Percentiles rank a stretch among this genome's conserved stretches.
phyloP scores from a whole-genome alignment of 495 filamentous ascomycete species.

The Eremomyces bilateralis region DNA sequence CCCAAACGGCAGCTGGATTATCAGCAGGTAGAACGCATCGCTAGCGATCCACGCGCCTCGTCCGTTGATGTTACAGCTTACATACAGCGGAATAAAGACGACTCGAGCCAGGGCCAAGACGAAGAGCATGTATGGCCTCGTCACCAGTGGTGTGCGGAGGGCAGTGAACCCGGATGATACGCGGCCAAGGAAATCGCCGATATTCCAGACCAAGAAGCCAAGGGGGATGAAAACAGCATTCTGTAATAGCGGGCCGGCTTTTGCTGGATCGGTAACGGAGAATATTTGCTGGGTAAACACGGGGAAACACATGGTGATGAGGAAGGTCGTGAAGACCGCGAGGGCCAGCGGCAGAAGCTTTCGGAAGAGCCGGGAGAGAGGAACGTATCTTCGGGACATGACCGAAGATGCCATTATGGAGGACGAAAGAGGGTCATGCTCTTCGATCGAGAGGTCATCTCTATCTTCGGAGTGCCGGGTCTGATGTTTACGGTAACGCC shows the following conservation, averaged over 20 bases:
- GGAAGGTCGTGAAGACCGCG: slow-evolving; percentile 57
- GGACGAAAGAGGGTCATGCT: too few species aligned
- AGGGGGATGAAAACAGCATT: slow-evolving; percentile 69
- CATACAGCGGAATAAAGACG: slow-evolving; percentile 63
- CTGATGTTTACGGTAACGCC: too few species aligned
- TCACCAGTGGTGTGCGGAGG: slow-evolving; percentile 34
- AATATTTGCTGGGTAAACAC: slow-evolving; percentile 71
- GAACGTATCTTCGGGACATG: too few species aligned
- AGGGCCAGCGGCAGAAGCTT: slow-evolving; percentile 53
- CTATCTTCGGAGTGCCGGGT: too few species aligned
- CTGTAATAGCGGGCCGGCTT: slow-evolving; percentile 33
- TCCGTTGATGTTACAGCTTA: slow-evolving; percentile 67
- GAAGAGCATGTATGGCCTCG: slow-evolving; percentile 42
- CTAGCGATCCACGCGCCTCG: slow-evolving; percentile 44
- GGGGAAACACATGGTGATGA: slow-evolving; percentile 80
- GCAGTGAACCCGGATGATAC: slow-evolving; percentile 42
- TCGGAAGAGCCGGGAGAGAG: slow-evolving; percentile 43
- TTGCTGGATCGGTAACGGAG: slow-evolving; percentile 27
- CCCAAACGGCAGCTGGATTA: slow-evolving; percentile 71
- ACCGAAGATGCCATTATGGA: too few species aligned
- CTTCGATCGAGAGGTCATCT: too few species aligned
- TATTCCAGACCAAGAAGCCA: slow-evolving; percentile 84
- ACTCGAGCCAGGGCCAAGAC: slow-evolving; percentile 36
- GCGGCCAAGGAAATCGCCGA: slow-evolving; percentile 63
- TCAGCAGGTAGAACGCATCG: slow-evolving; percentile 68